Evolutionary conservation across 148 eudicot species (phyloP).

Genomic region (Rhododendron mucronatum): DNA sequence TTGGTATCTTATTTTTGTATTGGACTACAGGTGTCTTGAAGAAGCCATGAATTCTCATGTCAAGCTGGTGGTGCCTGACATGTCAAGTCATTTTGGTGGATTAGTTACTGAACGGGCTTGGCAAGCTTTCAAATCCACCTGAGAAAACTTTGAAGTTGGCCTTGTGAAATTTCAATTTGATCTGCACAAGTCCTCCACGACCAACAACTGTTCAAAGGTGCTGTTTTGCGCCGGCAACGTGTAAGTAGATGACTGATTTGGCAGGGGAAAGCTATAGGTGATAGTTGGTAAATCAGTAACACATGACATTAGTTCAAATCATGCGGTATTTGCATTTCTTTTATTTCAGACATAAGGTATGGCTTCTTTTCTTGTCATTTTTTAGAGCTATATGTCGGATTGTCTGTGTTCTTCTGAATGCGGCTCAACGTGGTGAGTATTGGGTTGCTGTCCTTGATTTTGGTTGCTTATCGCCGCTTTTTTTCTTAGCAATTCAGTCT

Average conservation of each 20-base stretch:
- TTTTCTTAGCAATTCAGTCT: neutral
- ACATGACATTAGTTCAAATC: neutral
- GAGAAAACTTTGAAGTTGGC: slow-evolving; percentile 3
- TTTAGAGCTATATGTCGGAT: slow-evolving; percentile 6
- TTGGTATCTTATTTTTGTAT: neutral
- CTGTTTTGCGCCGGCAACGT: neutral
- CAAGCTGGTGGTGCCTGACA: slow-evolving; percentile 5
- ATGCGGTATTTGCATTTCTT: neutral
- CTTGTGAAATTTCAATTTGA: neutral
- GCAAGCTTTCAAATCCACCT: slow-evolving; percentile 1
- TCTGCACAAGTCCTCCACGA: neutral
- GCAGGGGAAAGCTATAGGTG: slow-evolving; percentile 11
- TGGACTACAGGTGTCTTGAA: slow-evolving; percentile 10
- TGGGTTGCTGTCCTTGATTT: neutral
- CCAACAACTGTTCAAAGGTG: neutral
- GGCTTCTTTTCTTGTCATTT: neutral
- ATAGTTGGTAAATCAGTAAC: slow-evolving; percentile 5
- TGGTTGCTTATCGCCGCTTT: neutral
- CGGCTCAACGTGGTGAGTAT: neutral
- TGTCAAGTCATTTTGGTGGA: neutral
- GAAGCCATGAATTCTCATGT: slow-evolving; percentile 8
- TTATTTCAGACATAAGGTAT: slow-evolving; percentile 14
- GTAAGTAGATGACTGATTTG: neutral
- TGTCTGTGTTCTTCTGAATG: neutral
- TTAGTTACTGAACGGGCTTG: slow-evolving; percentile 2